Percentiles rank a stretch among this genome's conserved stretches.
Conservation (phyloP, 2,329 filamentous ascomycete genomes). For the Graphiopsis chlorocephala region DNA sequence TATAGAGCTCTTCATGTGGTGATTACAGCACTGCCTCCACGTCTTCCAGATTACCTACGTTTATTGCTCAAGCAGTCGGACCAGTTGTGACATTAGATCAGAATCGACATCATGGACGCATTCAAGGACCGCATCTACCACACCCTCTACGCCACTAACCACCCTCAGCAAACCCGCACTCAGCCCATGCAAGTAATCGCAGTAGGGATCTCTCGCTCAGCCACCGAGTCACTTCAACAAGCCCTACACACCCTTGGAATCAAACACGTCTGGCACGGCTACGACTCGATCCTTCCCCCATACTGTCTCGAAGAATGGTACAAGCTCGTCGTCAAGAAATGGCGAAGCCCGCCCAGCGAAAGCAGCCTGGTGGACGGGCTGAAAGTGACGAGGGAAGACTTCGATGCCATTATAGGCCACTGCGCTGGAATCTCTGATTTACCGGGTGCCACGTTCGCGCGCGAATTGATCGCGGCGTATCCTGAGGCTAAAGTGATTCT, state of each 20-base stretch:
- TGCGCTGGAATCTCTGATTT: slow-evolving; percentile 2
- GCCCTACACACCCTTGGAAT: slow-evolving; percentile 22
- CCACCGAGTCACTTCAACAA: slow-evolving; percentile 9
- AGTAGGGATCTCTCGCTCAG: slow-evolving; percentile 21
- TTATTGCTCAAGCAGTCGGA: not conserved
- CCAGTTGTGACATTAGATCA: not conserved
- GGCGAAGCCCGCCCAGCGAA: slow-evolving; percentile 20
- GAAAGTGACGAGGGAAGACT: slow-evolving; percentile 7
- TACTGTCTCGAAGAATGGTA: not conserved
- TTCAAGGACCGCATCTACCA: not conserved
- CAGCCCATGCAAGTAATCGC: slow-evolving; percentile 21
- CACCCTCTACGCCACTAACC: slow-evolving; percentile 5
- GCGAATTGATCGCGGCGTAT: slow-evolving; percentile 50
- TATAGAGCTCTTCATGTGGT: not conserved
- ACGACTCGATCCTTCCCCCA: slow-evolving; percentile 2
- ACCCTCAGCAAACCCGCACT: not conserved
- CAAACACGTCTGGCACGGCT: slow-evolving; percentile 22
- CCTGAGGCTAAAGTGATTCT: slow-evolving; percentile 65
- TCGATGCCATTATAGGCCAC: not conserved
- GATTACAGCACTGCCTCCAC: not conserved
- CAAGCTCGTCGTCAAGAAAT: not conserved
- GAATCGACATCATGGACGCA: not conserved
- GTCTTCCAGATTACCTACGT: not conserved
- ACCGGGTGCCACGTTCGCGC: slow-evolving; percentile 32
- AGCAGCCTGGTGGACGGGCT: not conserved